Conservation (phyloP, 306 rosid species). For the Begonia loranthoides region DNA sequence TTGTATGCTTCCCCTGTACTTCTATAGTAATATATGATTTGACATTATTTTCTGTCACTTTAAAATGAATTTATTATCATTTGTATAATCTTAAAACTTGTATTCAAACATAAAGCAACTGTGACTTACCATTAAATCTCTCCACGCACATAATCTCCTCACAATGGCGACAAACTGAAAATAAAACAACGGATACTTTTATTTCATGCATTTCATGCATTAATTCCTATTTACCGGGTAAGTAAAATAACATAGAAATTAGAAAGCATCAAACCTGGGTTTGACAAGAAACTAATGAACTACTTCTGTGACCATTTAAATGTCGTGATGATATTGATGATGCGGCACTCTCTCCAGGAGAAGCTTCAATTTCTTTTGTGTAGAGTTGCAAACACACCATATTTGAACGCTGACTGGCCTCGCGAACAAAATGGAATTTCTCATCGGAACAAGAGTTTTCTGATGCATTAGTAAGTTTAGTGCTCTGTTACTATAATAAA, state of each 20-base stretch:
- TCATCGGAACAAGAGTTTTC: slow-evolving; percentile 62
- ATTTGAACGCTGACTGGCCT: slow-evolving; percentile 94
- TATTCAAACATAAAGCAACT: too few relatives aligned
- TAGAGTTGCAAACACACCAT: slow-evolving; percentile 61
- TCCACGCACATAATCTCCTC: slow-evolving; percentile 71
- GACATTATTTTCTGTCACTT: too few relatives aligned
- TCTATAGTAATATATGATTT: too few relatives aligned
- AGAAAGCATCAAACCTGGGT: slow-evolving; percentile 44
- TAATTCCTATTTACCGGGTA: too few relatives aligned
- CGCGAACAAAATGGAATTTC: slow-evolving; percentile 62
- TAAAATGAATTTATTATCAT: too few relatives aligned
- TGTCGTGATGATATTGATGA: slow-evolving; percentile 55
- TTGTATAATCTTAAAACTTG: too few relatives aligned
- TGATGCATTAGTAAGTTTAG: slow-evolving; percentile 46
- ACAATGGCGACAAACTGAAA: slow-evolving; percentile 47
- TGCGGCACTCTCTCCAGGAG: slow-evolving; percentile 74
- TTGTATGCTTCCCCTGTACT: too few relatives aligned
- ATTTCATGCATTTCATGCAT: not conserved
- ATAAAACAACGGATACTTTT: not conserved
- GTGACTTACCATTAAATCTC: slow-evolving; percentile 78
- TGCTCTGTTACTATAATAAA: slow-evolving; percentile 11
- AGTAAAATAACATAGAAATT: too few relatives aligned
- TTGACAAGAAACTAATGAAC: slow-evolving; percentile 35
- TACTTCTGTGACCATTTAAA: slow-evolving; percentile 28
- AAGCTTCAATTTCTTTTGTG: slow-evolving; percentile 61